A percentile compares a stretch with the other conserved stretches of the same genome.
Conservation (phyloP, 176 grass and related monocot genomes). For the Oropetium thomaeum region DNA sequence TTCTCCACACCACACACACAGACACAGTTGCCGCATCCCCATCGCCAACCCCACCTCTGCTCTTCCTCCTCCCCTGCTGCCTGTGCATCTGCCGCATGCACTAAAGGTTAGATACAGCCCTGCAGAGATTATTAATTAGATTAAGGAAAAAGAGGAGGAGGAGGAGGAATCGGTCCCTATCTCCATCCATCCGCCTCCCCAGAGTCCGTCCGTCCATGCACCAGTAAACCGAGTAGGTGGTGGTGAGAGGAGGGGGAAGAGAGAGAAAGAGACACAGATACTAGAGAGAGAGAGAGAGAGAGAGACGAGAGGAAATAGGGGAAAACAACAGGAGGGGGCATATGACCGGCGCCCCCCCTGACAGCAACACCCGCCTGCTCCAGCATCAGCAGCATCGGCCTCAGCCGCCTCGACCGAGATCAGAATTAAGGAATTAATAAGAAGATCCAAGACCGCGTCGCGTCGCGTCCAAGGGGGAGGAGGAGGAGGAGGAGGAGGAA, state of each 20-base stretch:
- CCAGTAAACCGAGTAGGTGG: conserved; percentile 9
- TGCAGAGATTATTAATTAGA: neutral
- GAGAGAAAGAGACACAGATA: neutral
- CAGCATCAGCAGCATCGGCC: conserved; percentile 2
- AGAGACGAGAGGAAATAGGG: conserved; percentile 3
- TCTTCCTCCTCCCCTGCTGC: neutral
- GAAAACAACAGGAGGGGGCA: neutral
- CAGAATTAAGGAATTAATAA: conserved; percentile 5
- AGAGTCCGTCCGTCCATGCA: neutral
- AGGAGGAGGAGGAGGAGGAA: too few species aligned
- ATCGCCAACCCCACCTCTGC: neutral
- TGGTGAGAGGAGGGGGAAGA: neutral
- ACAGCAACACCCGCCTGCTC: conserved; percentile 8
- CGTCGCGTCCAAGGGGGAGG: neutral
- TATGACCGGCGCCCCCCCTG: neutral
- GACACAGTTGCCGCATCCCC: conserved; percentile 20
- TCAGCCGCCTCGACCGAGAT: neutral
- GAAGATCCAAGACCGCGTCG: neutral
- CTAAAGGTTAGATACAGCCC: neutral
- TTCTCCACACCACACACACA: too few species aligned
- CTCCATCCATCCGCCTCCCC: neutral
- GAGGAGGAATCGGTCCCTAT: conserved; percentile 22
- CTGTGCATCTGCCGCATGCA: neutral
- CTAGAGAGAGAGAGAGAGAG: neutral
- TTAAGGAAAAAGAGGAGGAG: too few species aligned